Evolutionary conservation across 805 yeast genomes (phyloP).

Genomic region (Saturnispora ahearnii): DNA sequence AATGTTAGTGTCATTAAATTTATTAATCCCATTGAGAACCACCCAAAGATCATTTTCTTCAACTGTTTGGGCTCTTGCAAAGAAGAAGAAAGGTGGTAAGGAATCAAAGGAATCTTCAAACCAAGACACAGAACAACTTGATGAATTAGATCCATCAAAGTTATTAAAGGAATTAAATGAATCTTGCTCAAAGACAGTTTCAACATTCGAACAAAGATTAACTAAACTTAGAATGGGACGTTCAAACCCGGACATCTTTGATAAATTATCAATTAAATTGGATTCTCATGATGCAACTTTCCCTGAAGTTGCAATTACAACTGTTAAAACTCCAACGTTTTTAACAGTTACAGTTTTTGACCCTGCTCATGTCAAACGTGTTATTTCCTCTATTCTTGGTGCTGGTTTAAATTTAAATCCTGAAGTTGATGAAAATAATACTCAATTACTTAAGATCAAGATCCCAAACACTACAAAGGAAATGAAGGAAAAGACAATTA

Average conservation of each 20-base stretch:
- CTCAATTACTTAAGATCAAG: slow-evolving; percentile 63
- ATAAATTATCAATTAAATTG: slow-evolving; percentile 43
- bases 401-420: slow-evolving; percentile 73
- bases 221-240: slow-evolving; percentile 63
- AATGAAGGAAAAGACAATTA: slow-evolving; percentile 43
- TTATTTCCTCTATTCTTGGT: slow-evolving; percentile 62
- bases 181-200: slow-evolving; percentile 41
- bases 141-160: slow-evolving; percentile 25
- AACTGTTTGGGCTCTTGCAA: slow-evolving; percentile 8
- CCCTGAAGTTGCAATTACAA: slow-evolving; percentile 61
- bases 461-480: slow-evolving; percentile 71
- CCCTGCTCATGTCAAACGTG: slow-evolving; percentile 59
- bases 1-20: neutral
- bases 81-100: slow-evolving; percentile 11
- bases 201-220: slow-evolving; percentile 44
- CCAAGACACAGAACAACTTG: slow-evolving; percentile 15
- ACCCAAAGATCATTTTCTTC: slow-evolving; percentile 7
- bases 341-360: slow-evolving; percentile 80
- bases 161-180: slow-evolving; percentile 31
- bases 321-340: slow-evolving; percentile 53
- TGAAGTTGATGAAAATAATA: slow-evolving; percentile 61
- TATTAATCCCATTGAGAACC: neutral
- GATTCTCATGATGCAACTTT: slow-evolving; percentile 39
- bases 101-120: slow-evolving; percentile 4
- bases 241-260: slow-evolving; percentile 58